These are phyloP conservation scores for Davidsoniella eucalypti DNA, from an alignment of 2,329 filamentous ascomycete genomes.

Conservation along the genomic window DNA sequence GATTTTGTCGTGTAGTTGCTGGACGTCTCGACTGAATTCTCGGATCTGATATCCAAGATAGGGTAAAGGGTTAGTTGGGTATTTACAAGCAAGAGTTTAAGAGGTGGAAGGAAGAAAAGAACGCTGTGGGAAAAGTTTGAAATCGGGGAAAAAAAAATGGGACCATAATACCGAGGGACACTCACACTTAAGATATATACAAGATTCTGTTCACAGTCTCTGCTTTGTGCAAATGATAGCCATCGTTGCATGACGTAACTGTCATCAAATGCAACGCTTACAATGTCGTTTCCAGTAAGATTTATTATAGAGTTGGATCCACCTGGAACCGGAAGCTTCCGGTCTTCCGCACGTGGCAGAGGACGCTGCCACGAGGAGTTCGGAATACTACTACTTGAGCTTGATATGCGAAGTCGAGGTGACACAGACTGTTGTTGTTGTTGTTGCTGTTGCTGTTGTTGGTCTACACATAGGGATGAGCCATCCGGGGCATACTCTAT, in stretches of 20 bases:
- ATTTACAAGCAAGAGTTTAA: no score
- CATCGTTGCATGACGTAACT: constrained; percentile 1
- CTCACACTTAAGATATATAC: constrained; percentile 34
- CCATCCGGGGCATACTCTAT: constrained; percentile 29
- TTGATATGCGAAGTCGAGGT: background rate
- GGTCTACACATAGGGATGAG: constrained; percentile 14
- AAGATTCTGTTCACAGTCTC: constrained; percentile 31
- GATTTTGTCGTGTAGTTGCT: constrained; percentile 26
- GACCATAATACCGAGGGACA: constrained; percentile 1
- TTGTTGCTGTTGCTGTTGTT: no score
- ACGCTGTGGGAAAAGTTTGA: no score
- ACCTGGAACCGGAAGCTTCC: no score
- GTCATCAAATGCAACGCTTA: constrained; percentile 1
- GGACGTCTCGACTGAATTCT: constrained; percentile 28
- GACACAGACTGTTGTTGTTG: background rate
- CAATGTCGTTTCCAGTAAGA: background rate
- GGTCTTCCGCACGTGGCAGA: no score
- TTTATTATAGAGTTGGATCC: background rate
- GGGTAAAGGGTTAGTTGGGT: no score
- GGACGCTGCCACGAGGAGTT: background rate
- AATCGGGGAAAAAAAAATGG: no score
- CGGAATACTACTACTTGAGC: background rate
- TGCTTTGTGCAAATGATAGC: constrained; percentile 31
- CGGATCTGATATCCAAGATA: constrained; percentile 19
- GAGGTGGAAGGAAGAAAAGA: background rate